These are phyloP conservation scores for Chaetomiaceae sp. DNA, from an alignment of 2,329 filamentous ascomycete genomes.

Conservation along the genomic window DNA sequence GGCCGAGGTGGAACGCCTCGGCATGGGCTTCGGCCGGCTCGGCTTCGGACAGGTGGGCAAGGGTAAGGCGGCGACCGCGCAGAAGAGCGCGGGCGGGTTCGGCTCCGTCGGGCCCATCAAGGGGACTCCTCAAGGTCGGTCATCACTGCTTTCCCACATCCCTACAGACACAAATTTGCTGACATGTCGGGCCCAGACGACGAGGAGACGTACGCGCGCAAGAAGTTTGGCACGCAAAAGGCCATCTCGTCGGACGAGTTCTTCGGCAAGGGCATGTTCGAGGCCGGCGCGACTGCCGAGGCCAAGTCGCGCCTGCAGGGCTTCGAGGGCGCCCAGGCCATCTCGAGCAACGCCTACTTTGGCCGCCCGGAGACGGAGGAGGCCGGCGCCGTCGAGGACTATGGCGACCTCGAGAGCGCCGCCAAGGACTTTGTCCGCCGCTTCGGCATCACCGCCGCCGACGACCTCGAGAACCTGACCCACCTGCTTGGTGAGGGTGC, in stretches of 20 bases:
- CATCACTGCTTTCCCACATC: not conserved
- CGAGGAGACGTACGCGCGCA: slow-evolving; percentile 74
- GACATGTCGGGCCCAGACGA: slow-evolving; percentile 52
- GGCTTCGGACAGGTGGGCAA: slow-evolving; percentile 80
- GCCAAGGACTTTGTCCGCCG: slow-evolving; percentile 94
- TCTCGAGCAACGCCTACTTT: slow-evolving; percentile 97
- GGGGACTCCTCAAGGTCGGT: slow-evolving; percentile 61
- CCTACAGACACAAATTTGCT: not conserved
- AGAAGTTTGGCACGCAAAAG: slow-evolving; percentile 89
- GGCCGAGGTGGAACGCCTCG: slow-evolving; percentile 80
- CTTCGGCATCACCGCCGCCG: slow-evolving; percentile 91
- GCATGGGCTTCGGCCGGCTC: slow-evolving; percentile 80
- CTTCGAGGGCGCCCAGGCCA: slow-evolving; percentile 87
- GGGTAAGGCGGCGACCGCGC: slow-evolving; percentile 42
- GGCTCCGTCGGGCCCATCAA: slow-evolving; percentile 77
- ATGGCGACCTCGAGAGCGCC: slow-evolving; percentile 85
- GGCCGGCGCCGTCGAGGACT: slow-evolving; percentile 56
- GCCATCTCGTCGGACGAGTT: slow-evolving; percentile 97
- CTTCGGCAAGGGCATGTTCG: slow-evolving; percentile 86
- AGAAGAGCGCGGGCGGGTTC: slow-evolving; percentile 77
- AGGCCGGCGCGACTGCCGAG: slow-evolving; percentile 74
- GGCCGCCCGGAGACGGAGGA: slow-evolving; percentile 80
- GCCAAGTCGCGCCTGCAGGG: slow-evolving; percentile 83
- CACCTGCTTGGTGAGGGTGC: slow-evolving; percentile 82
- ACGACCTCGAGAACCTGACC: slow-evolving; percentile 88